Base-by-base conservation (phyloP, 2,329 filamentous ascomycete species). In the Talaromyces sp. region DNA sequence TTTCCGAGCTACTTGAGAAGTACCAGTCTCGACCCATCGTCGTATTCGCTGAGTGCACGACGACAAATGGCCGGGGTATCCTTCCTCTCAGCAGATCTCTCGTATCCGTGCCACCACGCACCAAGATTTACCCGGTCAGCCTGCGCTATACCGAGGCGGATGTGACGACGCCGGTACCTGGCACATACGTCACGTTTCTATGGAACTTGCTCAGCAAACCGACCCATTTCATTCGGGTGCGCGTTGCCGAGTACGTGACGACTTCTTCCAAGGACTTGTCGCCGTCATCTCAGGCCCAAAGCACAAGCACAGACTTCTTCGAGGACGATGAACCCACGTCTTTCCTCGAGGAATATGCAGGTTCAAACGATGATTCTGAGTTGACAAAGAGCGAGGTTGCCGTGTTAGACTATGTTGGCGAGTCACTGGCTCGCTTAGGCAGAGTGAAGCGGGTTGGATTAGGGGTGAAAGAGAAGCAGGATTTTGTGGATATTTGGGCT, bases 41-140 rank as follows among this genome's bases (percentile, higher is more conserved):
- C 68, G 88, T 97, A 1, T 97, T 98, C 76, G 94, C 95, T 13
- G 95, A 99, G 80, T 94, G 91, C 78, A 95, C 91, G 4, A 96
- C 95, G 0, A 97, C 92, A 53, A 99, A 99, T 74, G 94, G 94
- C 68, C 89, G 91, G 70, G 95, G 90, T 4, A 93, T 98, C 68
- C 80, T 99, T 13, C 91, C 92, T 1, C 87, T 97, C 64, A 92
- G 90, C 67, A 92, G 91, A 0, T 89, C 88, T 60, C 83, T 99
- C 1, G 85, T 88, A 17, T 64, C 61, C n/a, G 86, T 87, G 0
- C 87, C 89, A 0, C 76, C 86, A 5, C 82, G 85, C 63, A 89
- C 89, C 8, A 90, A 89, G 74, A 92, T 99, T 70, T 98, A 96
- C 80, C 93, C 95, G 1, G 85, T 99, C 67, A 96, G 90, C 76